Evolutionary conservation across 2,329 filamentous ascomycete species (phyloP).

Genomic region (Penicillium nordicum): DNA sequence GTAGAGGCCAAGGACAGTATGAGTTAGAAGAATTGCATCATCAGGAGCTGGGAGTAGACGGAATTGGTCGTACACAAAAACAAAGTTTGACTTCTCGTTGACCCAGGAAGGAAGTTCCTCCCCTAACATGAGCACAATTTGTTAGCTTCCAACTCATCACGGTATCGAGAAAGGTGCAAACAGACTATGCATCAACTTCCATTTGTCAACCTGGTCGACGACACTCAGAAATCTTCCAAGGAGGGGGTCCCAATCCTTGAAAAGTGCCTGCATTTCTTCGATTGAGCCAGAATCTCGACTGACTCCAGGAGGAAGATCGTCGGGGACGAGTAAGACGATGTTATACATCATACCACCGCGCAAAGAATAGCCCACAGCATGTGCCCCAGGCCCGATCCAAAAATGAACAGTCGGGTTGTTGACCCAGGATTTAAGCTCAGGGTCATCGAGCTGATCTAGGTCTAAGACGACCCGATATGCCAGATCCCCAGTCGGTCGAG

Average conservation of each 20-base stretch:
- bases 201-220: constrained; percentile 57
- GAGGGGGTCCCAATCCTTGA: constrained; percentile 62
- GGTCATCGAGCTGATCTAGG: neutral
- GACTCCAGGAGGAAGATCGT: constrained; percentile 57
- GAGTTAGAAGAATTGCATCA: neutral
- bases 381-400: constrained; percentile 62
- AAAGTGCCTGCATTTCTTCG: constrained; percentile 60
- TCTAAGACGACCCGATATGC: neutral
- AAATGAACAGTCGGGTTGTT: constrained; percentile 46
- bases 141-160: neutral
- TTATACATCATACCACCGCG: constrained; percentile 60
- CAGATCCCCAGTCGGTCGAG: neutral
- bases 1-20: neutral
- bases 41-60: neutral
- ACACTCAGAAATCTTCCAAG: neutral
- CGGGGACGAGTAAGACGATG: constrained; percentile 63
- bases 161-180: neutral
- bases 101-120: constrained; percentile 34
- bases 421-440: neutral
- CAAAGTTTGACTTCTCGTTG: constrained; percentile 51
- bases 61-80: constrained; percentile 30
- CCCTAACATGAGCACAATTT: neutral
- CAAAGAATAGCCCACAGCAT: constrained; percentile 60
- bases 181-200: constrained; percentile 59
- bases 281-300: constrained; percentile 52